Conservation (phyloP, 305 asterid genomes). For the Coffea humblotiana region DNA sequence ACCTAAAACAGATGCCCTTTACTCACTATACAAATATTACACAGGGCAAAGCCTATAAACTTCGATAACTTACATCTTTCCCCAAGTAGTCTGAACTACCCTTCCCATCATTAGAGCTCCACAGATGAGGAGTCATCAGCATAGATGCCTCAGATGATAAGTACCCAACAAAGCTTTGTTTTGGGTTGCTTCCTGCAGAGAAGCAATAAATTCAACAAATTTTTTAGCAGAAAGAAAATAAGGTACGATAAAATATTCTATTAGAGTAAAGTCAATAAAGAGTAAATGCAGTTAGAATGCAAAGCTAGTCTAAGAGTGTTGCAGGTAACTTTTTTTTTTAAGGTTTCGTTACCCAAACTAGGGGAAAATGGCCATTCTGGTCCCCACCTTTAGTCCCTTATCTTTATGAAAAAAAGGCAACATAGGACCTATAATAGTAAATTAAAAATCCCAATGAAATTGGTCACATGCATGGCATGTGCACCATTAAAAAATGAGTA, state of each 20-base stretch:
- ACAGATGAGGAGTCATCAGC: conserved; percentile 34
- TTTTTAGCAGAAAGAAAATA: neutral
- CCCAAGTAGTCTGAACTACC: conserved; percentile 37
- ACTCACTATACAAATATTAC: conserved; percentile 15
- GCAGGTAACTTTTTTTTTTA: neutral
- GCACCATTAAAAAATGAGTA: no score
- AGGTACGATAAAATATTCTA: neutral
- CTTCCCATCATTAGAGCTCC: conserved; percentile 42
- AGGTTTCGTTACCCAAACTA: neutral
- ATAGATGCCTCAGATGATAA: conserved; percentile 49
- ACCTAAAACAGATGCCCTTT: conserved; percentile 4
- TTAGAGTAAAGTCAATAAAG: neutral
- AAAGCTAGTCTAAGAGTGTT: neutral
- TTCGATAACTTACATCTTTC: conserved; percentile 47
- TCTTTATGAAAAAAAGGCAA: no score
- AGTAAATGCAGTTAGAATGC: neutral
- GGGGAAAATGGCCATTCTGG: no score
- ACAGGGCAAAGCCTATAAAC: conserved; percentile 14
- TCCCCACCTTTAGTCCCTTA: no score
- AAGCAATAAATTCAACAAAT: neutral
- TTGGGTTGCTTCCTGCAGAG: conserved; percentile 42
- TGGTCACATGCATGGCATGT: no score
- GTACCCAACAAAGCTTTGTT: conserved; percentile 51
- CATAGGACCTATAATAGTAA: no score
- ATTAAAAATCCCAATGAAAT: no score